Percentiles rank a stretch among this genome's conserved stretches.
Evolutionary conservation across 208 protist species (phyloP).

Genomic region (Trypanosoma cruzi): DNA sequence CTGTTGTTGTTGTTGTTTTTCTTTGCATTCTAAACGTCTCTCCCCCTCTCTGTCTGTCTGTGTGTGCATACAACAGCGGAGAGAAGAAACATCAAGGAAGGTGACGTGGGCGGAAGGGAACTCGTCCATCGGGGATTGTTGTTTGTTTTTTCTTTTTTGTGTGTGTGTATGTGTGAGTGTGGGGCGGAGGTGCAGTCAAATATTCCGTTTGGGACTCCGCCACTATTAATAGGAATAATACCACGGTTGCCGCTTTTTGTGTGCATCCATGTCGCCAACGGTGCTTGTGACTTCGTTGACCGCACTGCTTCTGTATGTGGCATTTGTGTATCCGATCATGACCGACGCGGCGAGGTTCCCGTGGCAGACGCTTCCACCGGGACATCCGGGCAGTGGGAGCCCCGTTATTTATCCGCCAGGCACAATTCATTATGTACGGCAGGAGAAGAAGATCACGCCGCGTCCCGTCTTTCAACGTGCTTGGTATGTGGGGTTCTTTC

Average conservation of each 20-base stretch:
- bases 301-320: background rate
- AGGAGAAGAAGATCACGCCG: background rate
- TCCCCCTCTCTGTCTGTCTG: too few species aligned
- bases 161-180: too few species aligned
- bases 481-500: slow-evolving; percentile 6
- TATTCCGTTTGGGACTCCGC: too few species aligned
- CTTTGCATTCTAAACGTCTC: too few species aligned
- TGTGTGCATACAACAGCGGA: too few species aligned
- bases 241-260: background rate
- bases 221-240: too few species aligned
- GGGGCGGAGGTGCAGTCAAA: too few species aligned
- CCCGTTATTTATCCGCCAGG: slow-evolving; percentile 1
- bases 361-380: slow-evolving; percentile 1
- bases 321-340: background rate
- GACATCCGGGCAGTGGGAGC: background rate
- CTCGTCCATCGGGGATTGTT: too few species aligned
- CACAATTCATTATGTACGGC: background rate
- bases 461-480: background rate
- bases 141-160: too few species aligned
- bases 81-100: too few species aligned
- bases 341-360: background rate
- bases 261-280: background rate
- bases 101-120: too few species aligned
- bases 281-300: background rate
- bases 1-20: too few species aligned